Evolutionary conservation across 345 rosid species (phyloP), one percentile per base, ranked within the genome.

Genomic region (Gossypium raimondii): DNA sequence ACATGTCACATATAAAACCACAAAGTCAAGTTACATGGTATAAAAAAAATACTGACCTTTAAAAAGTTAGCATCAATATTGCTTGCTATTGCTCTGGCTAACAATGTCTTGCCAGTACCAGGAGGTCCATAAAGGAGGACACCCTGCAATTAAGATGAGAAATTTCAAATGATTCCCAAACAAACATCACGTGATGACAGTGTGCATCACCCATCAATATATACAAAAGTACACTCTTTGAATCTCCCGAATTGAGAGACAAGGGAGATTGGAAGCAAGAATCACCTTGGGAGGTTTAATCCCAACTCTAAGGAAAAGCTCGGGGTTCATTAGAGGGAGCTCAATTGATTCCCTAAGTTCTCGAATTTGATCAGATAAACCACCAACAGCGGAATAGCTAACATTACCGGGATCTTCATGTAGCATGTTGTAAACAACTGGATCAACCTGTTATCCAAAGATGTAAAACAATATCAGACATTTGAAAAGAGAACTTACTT

Each of bases 41-140:
- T 59, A 72, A 58, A 53, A 73, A 56, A 56, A 16, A 61, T 47
- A 56, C 58, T 62, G 57, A 92, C 99, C 94, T 93, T 95, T 74
- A 95, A 84, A 81, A 95, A 95, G 80, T 95, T 95, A 70, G 98
- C 99, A 84, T 93, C 98, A 17, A 95, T 91, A 75, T 93, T 93
- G 81, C 99, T 95, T 14, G 99, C 99, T 70, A 95, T 95, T 62
- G 99, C 99, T 81, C 98, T 89, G 11, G 99, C 99, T 63, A 95
- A 83, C 62, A 95, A 84, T 16, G 99, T 95, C 89, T 95, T 93
- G 51, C 99, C 99, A 9, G 99, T 93, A 27, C 98, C 99, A 0
- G 99, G 99, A 84, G 99, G 99, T 71, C 97, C 99, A 85, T 95
- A 95, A 52, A 95, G 89, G 82, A 95, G 98, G 56, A 91, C 98